Base-by-base conservation (phyloP, 306 rosid species). In the Vigna trinervia region DNA sequence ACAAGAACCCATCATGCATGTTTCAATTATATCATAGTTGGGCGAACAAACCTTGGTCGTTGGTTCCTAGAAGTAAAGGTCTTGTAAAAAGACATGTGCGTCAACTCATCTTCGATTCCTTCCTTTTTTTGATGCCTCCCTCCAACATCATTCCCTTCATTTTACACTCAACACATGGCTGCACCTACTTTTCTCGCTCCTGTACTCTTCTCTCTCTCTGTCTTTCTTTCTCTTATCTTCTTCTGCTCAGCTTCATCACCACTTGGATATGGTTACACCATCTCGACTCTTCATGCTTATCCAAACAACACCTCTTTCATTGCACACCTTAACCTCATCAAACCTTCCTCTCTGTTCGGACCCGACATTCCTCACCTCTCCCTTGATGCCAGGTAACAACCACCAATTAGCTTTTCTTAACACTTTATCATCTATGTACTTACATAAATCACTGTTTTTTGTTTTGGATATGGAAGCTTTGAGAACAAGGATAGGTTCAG, bases 251-350 rank as follows among this genome's bases (percentile, higher is more conserved):
- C 84, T 11, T 48, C 54, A 8, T 72, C 74, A 17, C 32, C 71
- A 60, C 74, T 85, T 61, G 96, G 93, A 19, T 78, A 75, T 78
- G 98, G 97, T 52, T 94, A 92, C 81, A 73, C 15, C 11, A 66
- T 94, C 56, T 39, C 50, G 22, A 83, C 84, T 4, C 81, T 81
- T 10, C 41, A 8, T 19, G 50, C 38, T 19, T 69, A 81, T 41
- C 51, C 75, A 11, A 65, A 82, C 0, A 50, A 69, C 0, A 61
- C 80, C 32, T 67, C 87, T 13, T 72, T 92, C 72, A 81, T 81
- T 11, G 93, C 96, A 17, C 15, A 72, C 82, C 97, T 94, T 78
- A 69, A 34, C 28, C 89, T 91, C 74, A 82, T 86, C 86, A 80
- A 88, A 1, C 10, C 78, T 5, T 86, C 97, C 26, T 60, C 87